A percentile compares a stretch with the other conserved stretches of the same genome.
These are phyloP conservation scores for Zasmidium citrigriseum DNA, from an alignment of 2,329 filamentous ascomycete species.

Conservation along the genomic window DNA sequence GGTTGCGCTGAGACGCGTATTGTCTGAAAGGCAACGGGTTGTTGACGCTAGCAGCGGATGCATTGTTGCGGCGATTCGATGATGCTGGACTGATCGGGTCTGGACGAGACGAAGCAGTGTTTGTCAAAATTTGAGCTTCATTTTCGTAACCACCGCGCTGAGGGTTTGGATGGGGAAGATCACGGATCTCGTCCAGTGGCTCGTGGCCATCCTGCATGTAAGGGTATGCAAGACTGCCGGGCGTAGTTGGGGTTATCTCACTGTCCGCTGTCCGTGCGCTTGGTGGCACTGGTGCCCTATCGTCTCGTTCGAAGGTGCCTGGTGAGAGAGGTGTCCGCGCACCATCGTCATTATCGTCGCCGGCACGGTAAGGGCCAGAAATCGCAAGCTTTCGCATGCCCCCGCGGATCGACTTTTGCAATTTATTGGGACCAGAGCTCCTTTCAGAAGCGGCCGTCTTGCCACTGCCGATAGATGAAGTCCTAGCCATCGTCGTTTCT, in stretches of 20 bases:
- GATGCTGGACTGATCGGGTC: constrained; percentile 12
- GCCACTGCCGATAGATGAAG: constrained; percentile 39
- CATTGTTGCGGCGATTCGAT: constrained; percentile 5
- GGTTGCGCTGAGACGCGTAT: neutral
- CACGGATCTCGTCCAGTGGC: constrained; percentile 23
- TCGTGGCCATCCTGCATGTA: constrained; percentile 22
- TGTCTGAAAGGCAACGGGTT: neutral
- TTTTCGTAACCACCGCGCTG: constrained; percentile 22
- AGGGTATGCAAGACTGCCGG: constrained; percentile 29
- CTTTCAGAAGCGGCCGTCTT: constrained; percentile 38
- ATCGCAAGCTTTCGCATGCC: neutral
- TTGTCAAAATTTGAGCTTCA: constrained; percentile 16
- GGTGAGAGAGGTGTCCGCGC: constrained; percentile 58
- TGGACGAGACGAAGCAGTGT: constrained; percentile 17
- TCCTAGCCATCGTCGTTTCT: constrained; percentile 25
- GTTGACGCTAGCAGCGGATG: neutral
- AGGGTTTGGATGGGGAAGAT: constrained; percentile 28
- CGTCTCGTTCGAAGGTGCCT: constrained; percentile 54
- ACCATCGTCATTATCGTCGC: constrained; percentile 46
- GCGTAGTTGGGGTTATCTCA: constrained; percentile 32
- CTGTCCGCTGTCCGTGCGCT: constrained; percentile 30
- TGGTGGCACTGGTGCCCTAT: constrained; percentile 57
- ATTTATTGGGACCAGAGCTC: constrained; percentile 23
- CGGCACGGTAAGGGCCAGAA: neutral
- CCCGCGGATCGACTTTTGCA: constrained; percentile 38